These are phyloP conservation scores for Gillenia trifoliata DNA, from an alignment of 306 rosid genomes.

Conservation along the genomic window DNA sequence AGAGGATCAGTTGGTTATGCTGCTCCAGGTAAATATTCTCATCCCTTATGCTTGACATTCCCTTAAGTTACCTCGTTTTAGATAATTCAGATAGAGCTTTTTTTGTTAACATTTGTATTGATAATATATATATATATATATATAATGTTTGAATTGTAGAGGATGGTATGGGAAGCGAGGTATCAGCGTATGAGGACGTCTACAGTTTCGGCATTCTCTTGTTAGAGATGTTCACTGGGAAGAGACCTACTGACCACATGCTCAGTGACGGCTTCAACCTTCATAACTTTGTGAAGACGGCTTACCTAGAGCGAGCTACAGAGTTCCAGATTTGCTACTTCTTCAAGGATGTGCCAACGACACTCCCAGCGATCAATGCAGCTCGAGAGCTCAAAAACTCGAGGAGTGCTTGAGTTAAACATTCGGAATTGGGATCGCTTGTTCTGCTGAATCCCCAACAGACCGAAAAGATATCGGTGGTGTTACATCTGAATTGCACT, in stretches of 20 bases:
- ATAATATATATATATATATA: too few species aligned
- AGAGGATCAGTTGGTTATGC: not conserved
- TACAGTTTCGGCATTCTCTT: not conserved
- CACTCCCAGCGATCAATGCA: not conserved
- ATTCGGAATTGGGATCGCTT: not conserved
- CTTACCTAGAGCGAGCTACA: not conserved
- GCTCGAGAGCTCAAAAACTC: not conserved
- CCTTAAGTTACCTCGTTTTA: too few species aligned
- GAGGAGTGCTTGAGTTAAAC: not conserved
- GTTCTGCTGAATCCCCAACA: not conserved
- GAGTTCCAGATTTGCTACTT: not conserved
- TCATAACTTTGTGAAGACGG: not conserved
- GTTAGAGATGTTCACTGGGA: not conserved
- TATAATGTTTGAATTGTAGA: too few species aligned
- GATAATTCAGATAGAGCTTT: not conserved
- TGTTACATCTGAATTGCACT: not conserved
- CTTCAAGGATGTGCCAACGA: not conserved
- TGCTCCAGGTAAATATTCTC: not conserved
- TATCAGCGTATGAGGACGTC: not conserved
- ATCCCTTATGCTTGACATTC: not conserved
- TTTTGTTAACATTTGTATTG: too few species aligned
- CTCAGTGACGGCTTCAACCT: not conserved
- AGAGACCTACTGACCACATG: not conserved
- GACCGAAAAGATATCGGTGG: not conserved
- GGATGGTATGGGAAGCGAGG: too few species aligned